These are phyloP conservation scores for Pholiota conissans DNA, from an alignment of 768 basidiomycete species.

Conservation along the genomic window DNA sequence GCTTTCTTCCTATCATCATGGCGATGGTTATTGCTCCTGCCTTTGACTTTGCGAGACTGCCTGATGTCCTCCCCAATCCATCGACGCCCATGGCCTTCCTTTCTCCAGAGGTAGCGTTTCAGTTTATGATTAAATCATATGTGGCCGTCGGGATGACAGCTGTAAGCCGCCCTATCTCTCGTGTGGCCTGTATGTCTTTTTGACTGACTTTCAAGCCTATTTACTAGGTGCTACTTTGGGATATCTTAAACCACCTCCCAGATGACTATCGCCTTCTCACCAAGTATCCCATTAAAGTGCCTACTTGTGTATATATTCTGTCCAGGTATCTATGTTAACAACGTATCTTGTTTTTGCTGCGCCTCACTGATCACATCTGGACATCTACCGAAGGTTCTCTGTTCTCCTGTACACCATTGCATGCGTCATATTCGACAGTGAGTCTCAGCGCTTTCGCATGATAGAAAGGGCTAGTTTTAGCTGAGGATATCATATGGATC, in stretches of 20 bases:
- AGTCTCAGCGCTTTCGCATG: not conserved
- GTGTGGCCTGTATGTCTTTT: no score
- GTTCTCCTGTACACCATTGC: not conserved
- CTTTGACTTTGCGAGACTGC: not conserved
- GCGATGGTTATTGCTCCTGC: no score
- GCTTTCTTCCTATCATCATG: not conserved
- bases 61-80: not conserved
- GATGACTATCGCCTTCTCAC: not conserved
- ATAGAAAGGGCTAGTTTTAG: not conserved
- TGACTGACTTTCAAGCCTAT: no score
- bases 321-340: not conserved
- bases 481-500: not conserved
- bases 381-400: not conserved
- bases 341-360: not conserved
- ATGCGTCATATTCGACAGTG: not conserved
- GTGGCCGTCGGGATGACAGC: not conserved
- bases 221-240: not conserved
- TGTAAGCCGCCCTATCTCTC: not conserved
- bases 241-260: not conserved
- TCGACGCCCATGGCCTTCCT: not conserved
- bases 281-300: not conserved
- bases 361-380: not conserved
- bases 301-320: not conserved
- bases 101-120: not conserved
- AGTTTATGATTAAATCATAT: not conserved